Evolutionary conservation across 441 rosid species (phyloP).

Genomic region (Adansonia rubrostipa): DNA sequence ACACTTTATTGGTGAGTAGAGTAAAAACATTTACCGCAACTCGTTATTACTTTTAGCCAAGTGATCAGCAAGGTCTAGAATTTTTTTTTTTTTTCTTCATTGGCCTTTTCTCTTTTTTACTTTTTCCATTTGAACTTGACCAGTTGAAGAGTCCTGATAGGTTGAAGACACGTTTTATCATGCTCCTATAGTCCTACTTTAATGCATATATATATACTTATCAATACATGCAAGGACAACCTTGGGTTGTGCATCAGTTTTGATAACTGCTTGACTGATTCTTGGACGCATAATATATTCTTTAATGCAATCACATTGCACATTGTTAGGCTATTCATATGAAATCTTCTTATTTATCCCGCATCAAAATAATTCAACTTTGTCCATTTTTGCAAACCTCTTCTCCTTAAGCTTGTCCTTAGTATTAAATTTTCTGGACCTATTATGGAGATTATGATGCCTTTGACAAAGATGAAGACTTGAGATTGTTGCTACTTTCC

Average conservation of each 20-base stretch:
- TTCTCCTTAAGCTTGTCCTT: slow-evolving; percentile 1
- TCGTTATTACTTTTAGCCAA: background rate
- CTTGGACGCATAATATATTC: background rate
- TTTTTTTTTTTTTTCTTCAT: background rate
- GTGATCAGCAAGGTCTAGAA: background rate
- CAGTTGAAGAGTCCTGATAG: background rate
- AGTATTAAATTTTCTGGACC: background rate
- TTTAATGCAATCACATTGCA: too few species aligned
- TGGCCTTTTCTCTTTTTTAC: background rate
- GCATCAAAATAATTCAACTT: background rate
- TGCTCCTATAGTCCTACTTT: background rate
- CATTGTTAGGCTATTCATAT: background rate
- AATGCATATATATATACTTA: background rate
- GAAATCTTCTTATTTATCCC: background rate
- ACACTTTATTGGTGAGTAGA: slow-evolving; percentile 55
- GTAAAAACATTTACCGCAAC: background rate
- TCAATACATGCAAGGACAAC: background rate
- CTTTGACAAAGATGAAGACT: slow-evolving; percentile 5
- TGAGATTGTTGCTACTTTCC: background rate
- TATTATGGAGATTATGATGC: background rate
- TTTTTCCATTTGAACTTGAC: background rate
- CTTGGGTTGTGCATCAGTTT: background rate
- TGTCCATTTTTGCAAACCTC: background rate
- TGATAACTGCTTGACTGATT: background rate
- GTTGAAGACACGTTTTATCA: background rate